A percentile compares a stretch with the other conserved stretches of the same genome.
phyloP scores from a whole-genome alignment of 495 filamentous ascomycete species.

The Choiromyces venosus region DNA sequence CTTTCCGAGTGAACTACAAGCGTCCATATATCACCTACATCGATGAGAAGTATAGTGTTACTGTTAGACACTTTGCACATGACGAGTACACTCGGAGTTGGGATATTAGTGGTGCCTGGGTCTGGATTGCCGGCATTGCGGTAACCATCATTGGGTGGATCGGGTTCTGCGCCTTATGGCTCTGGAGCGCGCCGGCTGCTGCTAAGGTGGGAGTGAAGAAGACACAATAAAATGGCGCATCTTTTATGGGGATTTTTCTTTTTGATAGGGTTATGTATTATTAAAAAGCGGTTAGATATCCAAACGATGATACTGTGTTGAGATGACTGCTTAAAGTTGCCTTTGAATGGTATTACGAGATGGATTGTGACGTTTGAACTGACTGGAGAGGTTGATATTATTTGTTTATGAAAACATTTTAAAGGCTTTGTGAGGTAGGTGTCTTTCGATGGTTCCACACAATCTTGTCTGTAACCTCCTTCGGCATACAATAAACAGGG shows the following conservation, averaged over 20 bases:
- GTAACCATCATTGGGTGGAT: slow-evolving; percentile 79
- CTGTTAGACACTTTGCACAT: slow-evolving; percentile 91
- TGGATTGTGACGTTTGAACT: not conserved
- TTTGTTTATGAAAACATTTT: not conserved
- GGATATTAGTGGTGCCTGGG: slow-evolving; percentile 84
- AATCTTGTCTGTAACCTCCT: slow-evolving; percentile 55
- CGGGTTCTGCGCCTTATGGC: slow-evolving; percentile 78
- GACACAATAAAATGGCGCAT: slow-evolving; percentile 52
- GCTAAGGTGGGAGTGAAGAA: slow-evolving; percentile 57
- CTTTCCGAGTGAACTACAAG: slow-evolving; percentile 93
- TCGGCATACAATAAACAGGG: slow-evolving; percentile 82
- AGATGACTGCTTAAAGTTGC: not conserved
- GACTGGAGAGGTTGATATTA: not conserved
- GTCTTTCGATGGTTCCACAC: slow-evolving; percentile 43
- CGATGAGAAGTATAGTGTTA: slow-evolving; percentile 92
- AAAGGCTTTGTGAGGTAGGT: not conserved
- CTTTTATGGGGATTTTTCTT: not conserved
- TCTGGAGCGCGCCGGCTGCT: slow-evolving; percentile 69
- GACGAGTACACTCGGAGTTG: slow-evolving; percentile 91
- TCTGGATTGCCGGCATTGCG: slow-evolving; percentile 87
- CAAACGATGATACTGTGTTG: not conserved
- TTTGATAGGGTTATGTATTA: not conserved
- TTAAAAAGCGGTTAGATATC: not conserved
- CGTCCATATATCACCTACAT: slow-evolving; percentile 82
- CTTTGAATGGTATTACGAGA: not conserved